Evolutionary conservation across 169 alveolate genomes (phyloP).

Genomic region (Plasmodium berghei): DNA sequence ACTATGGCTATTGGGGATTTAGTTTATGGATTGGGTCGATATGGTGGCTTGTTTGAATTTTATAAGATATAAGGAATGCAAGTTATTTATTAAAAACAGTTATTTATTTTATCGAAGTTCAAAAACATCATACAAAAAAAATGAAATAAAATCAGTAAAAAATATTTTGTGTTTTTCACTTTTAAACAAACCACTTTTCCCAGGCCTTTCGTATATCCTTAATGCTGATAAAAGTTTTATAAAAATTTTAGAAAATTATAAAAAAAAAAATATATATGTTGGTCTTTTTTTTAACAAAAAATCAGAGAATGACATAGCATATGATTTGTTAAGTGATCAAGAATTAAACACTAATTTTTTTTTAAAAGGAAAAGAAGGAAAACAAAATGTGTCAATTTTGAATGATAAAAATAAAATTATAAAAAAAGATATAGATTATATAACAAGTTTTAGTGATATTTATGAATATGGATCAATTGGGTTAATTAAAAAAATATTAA

Average conservation of each 20-base stretch:
- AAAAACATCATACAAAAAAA: neutral
- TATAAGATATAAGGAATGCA: constrained; percentile 4
- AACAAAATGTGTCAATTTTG: neutral
- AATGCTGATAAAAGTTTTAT: constrained; percentile 37
- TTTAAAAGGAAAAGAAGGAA: neutral
- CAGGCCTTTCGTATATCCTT: constrained; percentile 57
- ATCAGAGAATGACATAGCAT: constrained; percentile 9
- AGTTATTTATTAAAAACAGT: neutral
- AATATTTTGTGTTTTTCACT: constrained; percentile 30
- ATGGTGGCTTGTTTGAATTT: constrained; percentile 7
- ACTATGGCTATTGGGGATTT: too few species aligned
- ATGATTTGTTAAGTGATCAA: constrained; percentile 5
- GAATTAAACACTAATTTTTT: neutral
- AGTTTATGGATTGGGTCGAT: neutral
- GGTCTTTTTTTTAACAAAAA: constrained; percentile 56
- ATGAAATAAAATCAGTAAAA: constrained; percentile 24
- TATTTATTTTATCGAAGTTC: constrained; percentile 32
- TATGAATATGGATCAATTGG: constrained; percentile 46
- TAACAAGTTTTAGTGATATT: constrained; percentile 5
- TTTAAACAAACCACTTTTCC: constrained; percentile 61
- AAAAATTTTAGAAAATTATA: constrained; percentile 10
- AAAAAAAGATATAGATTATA: constrained; percentile 37
- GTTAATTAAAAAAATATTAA: constrained; percentile 5
- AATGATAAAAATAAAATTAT: neutral
- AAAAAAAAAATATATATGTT: constrained; percentile 21